These are phyloP conservation scores for Aspergillus conjunctus DNA, from an alignment of 495 filamentous ascomycete genomes.

Conservation along the genomic window DNA sequence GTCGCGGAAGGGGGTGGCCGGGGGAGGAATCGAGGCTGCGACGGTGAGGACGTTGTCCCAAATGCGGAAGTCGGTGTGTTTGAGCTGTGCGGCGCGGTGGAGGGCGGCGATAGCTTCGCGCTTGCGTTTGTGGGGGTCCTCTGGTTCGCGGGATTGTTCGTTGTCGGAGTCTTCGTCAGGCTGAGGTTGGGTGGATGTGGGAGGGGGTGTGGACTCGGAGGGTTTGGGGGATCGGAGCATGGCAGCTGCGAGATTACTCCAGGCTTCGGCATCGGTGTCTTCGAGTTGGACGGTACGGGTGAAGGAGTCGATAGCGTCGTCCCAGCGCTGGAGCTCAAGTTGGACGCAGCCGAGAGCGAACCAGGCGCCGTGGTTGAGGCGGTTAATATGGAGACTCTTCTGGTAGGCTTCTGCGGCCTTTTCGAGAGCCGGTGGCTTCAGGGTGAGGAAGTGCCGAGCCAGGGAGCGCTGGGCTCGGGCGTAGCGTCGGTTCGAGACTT, in stretches of 20 bases:
- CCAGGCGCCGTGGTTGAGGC: conserved; percentile 81
- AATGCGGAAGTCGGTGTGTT: conserved; percentile 82
- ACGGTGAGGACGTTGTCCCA: conserved; percentile 95
- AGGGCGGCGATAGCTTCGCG: conserved; percentile 78
- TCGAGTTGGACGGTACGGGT: conserved; percentile 76
- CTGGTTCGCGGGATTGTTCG: conserved; percentile 1
- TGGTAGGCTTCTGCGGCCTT: conserved; percentile 76
- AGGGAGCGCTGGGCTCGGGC: conserved; percentile 86
- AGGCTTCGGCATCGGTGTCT: conserved; percentile 86
- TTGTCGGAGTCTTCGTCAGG: conserved; percentile 12
- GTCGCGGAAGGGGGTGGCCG: conserved; percentile 68
- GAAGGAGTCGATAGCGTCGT: conserved; percentile 85
- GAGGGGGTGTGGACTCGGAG: conserved; percentile 27
- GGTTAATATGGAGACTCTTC: conserved; percentile 74
- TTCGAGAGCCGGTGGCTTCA: conserved; percentile 58
- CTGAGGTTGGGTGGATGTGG: conserved; percentile 16
- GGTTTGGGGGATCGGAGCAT: conserved; percentile 57
- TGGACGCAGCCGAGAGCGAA: conserved; percentile 86
- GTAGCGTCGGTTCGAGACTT: conserved; percentile 76
- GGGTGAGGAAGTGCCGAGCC: conserved; percentile 70
- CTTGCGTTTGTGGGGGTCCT: conserved; percentile 61
- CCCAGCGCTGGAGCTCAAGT: conserved; percentile 73
- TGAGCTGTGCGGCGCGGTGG: conserved; percentile 77
- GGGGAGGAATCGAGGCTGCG: conserved; percentile 73
- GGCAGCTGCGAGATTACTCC: conserved; percentile 90